A percentile compares a stretch with the other conserved stretches of the same genome.
These are phyloP conservation scores for Leccinum ochraceum DNA, from an alignment of 768 basidiomycete genomes.

Conservation along the genomic window DNA sequence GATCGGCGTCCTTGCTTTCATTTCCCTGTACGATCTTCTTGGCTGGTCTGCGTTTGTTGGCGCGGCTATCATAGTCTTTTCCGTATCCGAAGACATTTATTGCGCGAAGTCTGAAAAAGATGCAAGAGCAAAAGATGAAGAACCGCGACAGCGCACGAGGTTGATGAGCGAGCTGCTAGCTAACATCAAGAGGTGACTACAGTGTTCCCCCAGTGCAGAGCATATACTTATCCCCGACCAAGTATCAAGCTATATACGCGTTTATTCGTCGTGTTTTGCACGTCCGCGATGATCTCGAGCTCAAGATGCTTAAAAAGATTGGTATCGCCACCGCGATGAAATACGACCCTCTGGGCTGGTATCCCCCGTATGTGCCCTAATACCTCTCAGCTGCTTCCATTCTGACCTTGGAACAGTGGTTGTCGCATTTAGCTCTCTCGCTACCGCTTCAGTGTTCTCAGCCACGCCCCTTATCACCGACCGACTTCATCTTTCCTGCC, in stretches of 20 bases:
- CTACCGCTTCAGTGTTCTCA: constrained; percentile 63
- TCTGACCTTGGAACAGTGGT: constrained; percentile 43
- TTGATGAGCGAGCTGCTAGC: constrained; percentile 93
- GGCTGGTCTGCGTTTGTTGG: constrained; percentile 93
- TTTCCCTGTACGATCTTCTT: constrained; percentile 86
- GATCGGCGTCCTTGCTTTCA: constrained; percentile 79
- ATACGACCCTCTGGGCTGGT: constrained; percentile 63
- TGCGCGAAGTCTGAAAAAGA: constrained; percentile 65
- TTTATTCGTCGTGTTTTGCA: constrained; percentile 79
- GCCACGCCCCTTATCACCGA: constrained; percentile 79
- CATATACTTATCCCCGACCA: neutral
- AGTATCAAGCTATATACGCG: constrained; percentile 89
- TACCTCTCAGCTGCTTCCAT: neutral
- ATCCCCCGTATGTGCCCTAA: constrained; percentile 48
- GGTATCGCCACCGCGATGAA: constrained; percentile 70
- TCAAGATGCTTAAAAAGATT: constrained; percentile 77
- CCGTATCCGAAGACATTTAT: constrained; percentile 74
- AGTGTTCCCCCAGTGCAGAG: neutral
- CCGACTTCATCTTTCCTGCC: constrained; percentile 92
- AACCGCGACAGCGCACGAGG: constrained; percentile 80
- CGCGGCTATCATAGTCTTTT: constrained; percentile 84
- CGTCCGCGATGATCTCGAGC: constrained; percentile 79
- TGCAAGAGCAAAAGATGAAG: constrained; percentile 93
- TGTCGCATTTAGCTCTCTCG: constrained; percentile 83
- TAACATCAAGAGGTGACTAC: constrained; percentile 77